These are phyloP conservation scores for Lenwebbia sp. DNA, from an alignment of 345 rosid species.

Conservation along the genomic window DNA sequence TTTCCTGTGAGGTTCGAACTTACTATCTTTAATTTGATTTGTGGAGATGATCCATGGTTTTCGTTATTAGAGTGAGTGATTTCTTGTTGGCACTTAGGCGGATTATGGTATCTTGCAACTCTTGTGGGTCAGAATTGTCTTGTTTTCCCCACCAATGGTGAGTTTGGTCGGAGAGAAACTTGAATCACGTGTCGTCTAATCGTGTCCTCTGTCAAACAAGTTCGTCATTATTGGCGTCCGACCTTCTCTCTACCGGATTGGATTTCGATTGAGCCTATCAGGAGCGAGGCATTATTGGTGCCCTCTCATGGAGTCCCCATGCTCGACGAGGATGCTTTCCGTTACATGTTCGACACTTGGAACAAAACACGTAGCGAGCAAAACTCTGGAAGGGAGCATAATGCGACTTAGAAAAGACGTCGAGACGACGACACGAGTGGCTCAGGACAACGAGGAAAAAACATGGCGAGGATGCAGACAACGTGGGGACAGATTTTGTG, in stretches of 20 bases:
- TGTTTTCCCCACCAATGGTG: background rate
- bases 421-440: background rate
- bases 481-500: background rate
- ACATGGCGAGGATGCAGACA: background rate
- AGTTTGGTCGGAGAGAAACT: background rate
- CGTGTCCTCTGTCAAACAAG: background rate
- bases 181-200: background rate
- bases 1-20: background rate
- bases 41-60: background rate
- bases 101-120: background rate
- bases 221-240: background rate
- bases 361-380: background rate
- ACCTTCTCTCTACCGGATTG: background rate
- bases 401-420: background rate
- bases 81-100: background rate
- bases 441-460: background rate
- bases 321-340: background rate
- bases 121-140: background rate
- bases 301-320: background rate
- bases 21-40: background rate
- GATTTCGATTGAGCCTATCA: background rate
- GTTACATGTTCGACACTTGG: background rate
- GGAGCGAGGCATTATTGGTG: background rate
- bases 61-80: background rate
- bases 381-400: background rate